These are phyloP conservation scores for Hyphopichia wangnamkhiaoensis DNA, from an alignment of 1,139 yeast species.

Conservation along the genomic window DNA sequence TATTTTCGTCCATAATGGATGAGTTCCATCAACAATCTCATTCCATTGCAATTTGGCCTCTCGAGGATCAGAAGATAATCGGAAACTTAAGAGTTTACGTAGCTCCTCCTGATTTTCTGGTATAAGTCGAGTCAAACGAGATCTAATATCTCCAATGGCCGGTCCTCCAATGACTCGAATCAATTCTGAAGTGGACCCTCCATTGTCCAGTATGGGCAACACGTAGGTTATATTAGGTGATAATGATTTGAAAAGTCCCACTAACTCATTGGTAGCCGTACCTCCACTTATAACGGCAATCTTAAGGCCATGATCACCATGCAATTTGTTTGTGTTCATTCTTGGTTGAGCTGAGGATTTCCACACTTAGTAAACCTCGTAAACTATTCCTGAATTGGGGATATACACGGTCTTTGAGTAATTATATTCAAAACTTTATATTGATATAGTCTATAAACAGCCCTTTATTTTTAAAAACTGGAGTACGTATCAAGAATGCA, in stretches of 20 bases:
- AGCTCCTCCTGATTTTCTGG: conserved; percentile 48
- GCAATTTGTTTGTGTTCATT: no score
- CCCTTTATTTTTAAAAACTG: conserved; percentile 1
- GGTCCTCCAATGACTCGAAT: conserved; percentile 92
- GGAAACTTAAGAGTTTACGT: conserved; percentile 53
- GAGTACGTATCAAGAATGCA: not conserved
- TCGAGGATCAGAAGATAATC: conserved; percentile 56
- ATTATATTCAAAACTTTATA: no score
- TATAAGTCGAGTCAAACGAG: conserved; percentile 75
- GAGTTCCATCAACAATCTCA: conserved; percentile 76
- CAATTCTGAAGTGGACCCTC: conserved; percentile 92
- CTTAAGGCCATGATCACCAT: no score
- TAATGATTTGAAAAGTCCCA: conserved; percentile 45
- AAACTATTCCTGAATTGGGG: not conserved
- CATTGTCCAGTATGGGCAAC: conserved; percentile 87
- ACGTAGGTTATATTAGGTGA: conserved; percentile 57
- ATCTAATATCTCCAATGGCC: conserved; percentile 89
- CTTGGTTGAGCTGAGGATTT: no score
- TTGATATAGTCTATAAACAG: no score
- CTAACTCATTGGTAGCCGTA: conserved; percentile 70
- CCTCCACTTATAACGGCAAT: conserved; percentile 69
- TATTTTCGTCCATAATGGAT: conserved; percentile 63
- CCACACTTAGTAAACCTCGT: not conserved
- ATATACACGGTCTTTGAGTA: not conserved
- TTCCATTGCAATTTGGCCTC: conserved; percentile 76